Evolutionary conservation across 2,329 filamentous ascomycete genomes (phyloP).

Genomic region (Cercospora berteroae): DNA sequence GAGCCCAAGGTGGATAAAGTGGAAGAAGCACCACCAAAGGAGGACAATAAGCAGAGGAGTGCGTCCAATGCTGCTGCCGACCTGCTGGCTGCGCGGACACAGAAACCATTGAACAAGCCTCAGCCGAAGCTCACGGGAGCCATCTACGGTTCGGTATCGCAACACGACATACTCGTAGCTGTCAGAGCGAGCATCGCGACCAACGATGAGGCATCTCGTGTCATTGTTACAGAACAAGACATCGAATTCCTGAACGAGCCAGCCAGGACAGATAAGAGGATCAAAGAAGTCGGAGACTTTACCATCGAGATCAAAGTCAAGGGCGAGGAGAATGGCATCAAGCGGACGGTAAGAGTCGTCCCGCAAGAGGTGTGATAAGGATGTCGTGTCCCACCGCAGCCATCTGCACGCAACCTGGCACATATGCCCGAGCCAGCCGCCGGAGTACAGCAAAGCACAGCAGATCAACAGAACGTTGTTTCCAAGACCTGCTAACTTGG

Average conservation of each 20-base stretch:
- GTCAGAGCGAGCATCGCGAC: conserved; percentile 51
- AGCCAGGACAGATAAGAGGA: conserved; percentile 39
- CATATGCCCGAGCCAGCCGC: not conserved
- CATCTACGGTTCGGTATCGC: conserved; percentile 57
- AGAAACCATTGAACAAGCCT: conserved; percentile 15
- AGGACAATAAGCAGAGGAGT: conserved; percentile 20
- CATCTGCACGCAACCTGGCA: not conserved
- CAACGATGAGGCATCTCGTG: conserved; percentile 52
- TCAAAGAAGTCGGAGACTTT: conserved; percentile 56
- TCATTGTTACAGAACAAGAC: conserved; percentile 52
- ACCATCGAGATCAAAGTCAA: conserved; percentile 52
- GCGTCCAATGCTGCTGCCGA: conserved; percentile 32
- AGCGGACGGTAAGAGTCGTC: conserved; percentile 44
- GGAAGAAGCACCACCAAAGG: conserved; percentile 8
- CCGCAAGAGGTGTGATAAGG: conserved; percentile 34
- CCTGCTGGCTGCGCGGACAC: conserved; percentile 32
- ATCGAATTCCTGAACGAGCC: conserved; percentile 48
- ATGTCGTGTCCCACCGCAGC: not conserved
- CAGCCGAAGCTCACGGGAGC: conserved; percentile 29
- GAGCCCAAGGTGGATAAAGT: conserved; percentile 10
- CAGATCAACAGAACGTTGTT: not conserved
- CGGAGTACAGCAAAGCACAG: not conserved
- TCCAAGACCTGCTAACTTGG: not conserved
- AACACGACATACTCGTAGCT: conserved; percentile 50
- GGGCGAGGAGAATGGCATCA: conserved; percentile 45